phyloP scores from a whole-genome alignment of 352 stramenopile genomes.

The Plasmopara viticola region DNA sequence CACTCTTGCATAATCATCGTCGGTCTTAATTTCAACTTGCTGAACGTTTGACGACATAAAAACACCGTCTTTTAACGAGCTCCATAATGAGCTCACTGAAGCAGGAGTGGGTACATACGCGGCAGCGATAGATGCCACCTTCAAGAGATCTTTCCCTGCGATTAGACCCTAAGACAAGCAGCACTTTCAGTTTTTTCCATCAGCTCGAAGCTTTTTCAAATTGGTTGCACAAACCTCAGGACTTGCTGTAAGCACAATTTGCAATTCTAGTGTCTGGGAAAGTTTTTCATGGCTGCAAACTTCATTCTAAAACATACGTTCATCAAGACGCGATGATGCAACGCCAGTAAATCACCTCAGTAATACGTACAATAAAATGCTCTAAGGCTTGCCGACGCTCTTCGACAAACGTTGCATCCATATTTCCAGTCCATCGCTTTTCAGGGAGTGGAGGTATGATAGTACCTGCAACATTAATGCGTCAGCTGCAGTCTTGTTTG shows the following conservation, averaged over 20 bases:
- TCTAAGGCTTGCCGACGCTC: slow-evolving; percentile 81
- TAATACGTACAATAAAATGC: slow-evolving; percentile 70
- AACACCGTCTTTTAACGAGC: slow-evolving; percentile 72
- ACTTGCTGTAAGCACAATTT: slow-evolving; percentile 78
- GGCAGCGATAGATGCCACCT: slow-evolving; percentile 63
- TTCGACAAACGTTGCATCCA: slow-evolving; percentile 87
- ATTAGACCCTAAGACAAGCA: slow-evolving; percentile 51
- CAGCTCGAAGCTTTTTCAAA: neutral
- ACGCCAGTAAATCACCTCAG: neutral
- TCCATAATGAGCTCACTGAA: slow-evolving; percentile 74
- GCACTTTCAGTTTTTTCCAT: neutral
- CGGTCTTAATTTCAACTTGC: slow-evolving; percentile 81
- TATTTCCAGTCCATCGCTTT: slow-evolving; percentile 85
- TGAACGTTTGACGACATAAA: slow-evolving; percentile 75
- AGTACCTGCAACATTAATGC: slow-evolving; percentile 35
- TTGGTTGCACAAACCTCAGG: slow-evolving; percentile 43
- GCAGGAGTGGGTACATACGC: slow-evolving; percentile 73
- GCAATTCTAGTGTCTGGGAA: slow-evolving; percentile 72
- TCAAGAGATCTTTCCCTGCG: slow-evolving; percentile 75
- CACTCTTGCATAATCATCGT: slow-evolving; percentile 81
- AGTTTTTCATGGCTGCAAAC: slow-evolving; percentile 81
- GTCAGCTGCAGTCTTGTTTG: neutral
- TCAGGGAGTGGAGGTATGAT: slow-evolving; percentile 86
- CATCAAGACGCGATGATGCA: neutral
- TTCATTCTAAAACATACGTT: slow-evolving; percentile 59